Conservation (phyloP, 371 early-diverging fungal species). For the Coemansia sp. region DNA sequence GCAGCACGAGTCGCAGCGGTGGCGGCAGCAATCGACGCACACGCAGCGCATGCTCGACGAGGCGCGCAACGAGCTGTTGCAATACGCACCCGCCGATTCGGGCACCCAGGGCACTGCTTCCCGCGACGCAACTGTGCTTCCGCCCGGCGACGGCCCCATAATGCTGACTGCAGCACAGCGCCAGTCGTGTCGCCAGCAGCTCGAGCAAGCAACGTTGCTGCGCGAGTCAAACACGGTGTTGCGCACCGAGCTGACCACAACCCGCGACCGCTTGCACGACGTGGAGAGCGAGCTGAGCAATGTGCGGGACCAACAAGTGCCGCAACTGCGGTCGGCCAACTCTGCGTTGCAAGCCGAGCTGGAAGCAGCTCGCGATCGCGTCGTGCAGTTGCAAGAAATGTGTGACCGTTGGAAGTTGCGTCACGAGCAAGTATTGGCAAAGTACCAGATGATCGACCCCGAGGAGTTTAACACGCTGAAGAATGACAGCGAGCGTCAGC, state of each 20-base stretch:
- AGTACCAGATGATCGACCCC: conserved; percentile 62
- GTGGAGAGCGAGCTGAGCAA: conserved; percentile 24
- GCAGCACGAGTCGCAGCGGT: conserved; percentile 61
- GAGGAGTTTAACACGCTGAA: conserved; percentile 56
- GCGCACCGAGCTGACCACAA: conserved; percentile 55
- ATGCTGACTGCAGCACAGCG: conserved; percentile 57
- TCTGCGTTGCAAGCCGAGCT: conserved; percentile 59
- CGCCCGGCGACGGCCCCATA: conserved; percentile 34
- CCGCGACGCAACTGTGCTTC: conserved; percentile 1
- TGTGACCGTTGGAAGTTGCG: conserved; percentile 63
- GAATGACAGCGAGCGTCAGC: conserved; percentile 35
- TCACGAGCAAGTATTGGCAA: conserved; percentile 60
- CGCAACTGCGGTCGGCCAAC: conserved; percentile 28
- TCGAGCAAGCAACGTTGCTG: conserved; percentile 63
- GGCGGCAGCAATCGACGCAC: conserved; percentile 60
- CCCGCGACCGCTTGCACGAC: conserved; percentile 19
- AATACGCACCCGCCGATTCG: conserved; percentile 26
- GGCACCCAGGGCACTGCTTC: not conserved
- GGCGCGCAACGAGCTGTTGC: conserved; percentile 56
- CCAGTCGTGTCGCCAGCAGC: conserved; percentile 61
- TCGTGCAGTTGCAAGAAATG: conserved; percentile 54
- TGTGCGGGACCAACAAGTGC: conserved; percentile 29
- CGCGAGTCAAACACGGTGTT: conserved; percentile 71
- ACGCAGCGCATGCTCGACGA: conserved; percentile 65
- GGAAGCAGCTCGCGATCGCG: conserved; percentile 54